phyloP scores from a whole-genome alignment of 2,329 filamentous ascomycete genomes.

The Domatiomyces catenatus region DNA sequence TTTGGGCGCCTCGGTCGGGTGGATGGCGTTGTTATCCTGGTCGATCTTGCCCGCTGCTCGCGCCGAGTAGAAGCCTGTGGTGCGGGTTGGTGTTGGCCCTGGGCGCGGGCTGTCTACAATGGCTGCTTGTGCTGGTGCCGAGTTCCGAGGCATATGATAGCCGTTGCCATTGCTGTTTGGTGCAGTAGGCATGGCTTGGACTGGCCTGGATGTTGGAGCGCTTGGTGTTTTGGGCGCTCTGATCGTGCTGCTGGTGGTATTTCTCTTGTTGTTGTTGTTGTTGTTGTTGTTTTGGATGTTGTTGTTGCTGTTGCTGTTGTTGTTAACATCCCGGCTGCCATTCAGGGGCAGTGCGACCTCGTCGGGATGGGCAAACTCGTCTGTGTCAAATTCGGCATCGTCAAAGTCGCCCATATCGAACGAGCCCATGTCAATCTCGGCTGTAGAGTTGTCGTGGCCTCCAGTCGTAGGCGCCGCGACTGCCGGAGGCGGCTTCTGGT shows the following conservation, averaged over 20 bases:
- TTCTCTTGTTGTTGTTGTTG: slow-evolving; percentile 7
- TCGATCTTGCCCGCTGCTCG: slow-evolving; percentile 45
- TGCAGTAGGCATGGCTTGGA: neutral
- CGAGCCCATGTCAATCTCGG: slow-evolving; percentile 2
- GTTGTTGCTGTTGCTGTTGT: slow-evolving; percentile 10
- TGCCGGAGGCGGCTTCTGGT: slow-evolving; percentile 3
- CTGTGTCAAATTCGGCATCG: slow-evolving; percentile 58
- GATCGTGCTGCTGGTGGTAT: slow-evolving; percentile 2
- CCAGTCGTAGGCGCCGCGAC: slow-evolving; percentile 18
- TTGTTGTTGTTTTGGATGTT: neutral
- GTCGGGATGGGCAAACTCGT: slow-evolving; percentile 57
- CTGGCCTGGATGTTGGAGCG: neutral
- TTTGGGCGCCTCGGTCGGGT: slow-evolving; percentile 31
- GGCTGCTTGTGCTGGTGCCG: neutral
- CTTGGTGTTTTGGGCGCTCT: neutral
- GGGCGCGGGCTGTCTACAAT: neutral
- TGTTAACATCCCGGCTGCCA: neutral
- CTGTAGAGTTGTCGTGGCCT: slow-evolving; percentile 1
- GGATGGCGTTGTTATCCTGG: slow-evolving; percentile 32
- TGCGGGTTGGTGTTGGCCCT: slow-evolving; percentile 20
- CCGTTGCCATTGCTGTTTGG: neutral
- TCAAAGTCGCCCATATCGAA: slow-evolving; percentile 47
- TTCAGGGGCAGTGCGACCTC: slow-evolving; percentile 47
- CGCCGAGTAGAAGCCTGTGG: slow-evolving; percentile 55
- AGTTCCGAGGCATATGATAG: neutral